Evolutionary conservation across 108 stramenopile genomes (phyloP).

Genomic region (Pseudonitzschia pungens): DNA sequence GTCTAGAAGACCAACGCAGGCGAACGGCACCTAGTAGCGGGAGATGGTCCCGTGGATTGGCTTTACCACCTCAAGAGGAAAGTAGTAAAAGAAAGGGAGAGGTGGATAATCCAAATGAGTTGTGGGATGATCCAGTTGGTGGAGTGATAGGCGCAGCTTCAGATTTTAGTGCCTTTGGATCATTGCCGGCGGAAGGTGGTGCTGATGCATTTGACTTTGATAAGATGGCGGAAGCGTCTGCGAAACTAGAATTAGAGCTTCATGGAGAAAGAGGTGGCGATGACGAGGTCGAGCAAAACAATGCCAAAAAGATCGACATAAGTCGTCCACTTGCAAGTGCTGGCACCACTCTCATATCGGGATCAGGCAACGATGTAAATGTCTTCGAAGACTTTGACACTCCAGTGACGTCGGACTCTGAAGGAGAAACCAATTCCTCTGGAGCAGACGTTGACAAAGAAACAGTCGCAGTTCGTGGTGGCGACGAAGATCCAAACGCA

Average conservation of each 20-base stretch:
- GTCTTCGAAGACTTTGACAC: conserved; percentile 88
- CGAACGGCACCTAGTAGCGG: conserved; percentile 31
- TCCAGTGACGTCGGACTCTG: neutral
- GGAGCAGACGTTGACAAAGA: conserved; percentile 22
- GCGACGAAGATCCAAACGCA: conserved; percentile 51
- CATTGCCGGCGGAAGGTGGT: conserved; percentile 50
- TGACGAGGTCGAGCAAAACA: conserved; percentile 20
- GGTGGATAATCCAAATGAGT: conserved; percentile 70
- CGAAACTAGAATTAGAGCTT: conserved; percentile 67
- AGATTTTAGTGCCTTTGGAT: conserved; percentile 86
- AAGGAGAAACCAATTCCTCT: conserved; percentile 13
- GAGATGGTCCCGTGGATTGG: conserved; percentile 79
- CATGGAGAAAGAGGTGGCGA: conserved; percentile 39
- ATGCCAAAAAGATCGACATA: conserved; percentile 49
- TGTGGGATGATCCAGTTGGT: conserved; percentile 85
- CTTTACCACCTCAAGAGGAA: conserved; percentile 61
- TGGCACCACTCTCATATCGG: conserved; percentile 79
- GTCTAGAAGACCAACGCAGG: conserved; percentile 22
- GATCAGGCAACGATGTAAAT: conserved; percentile 78
- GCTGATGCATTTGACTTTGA: conserved; percentile 68
- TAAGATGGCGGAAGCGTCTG: conserved; percentile 75
- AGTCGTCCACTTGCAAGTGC: conserved; percentile 73
- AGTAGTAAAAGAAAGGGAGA: conserved; percentile 38
- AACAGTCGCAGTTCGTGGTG: conserved; percentile 54
- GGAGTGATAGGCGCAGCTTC: conserved; percentile 59